These are phyloP conservation scores for Nissolia schottii DNA, from an alignment of 306 rosid genomes.

Conservation along the genomic window DNA sequence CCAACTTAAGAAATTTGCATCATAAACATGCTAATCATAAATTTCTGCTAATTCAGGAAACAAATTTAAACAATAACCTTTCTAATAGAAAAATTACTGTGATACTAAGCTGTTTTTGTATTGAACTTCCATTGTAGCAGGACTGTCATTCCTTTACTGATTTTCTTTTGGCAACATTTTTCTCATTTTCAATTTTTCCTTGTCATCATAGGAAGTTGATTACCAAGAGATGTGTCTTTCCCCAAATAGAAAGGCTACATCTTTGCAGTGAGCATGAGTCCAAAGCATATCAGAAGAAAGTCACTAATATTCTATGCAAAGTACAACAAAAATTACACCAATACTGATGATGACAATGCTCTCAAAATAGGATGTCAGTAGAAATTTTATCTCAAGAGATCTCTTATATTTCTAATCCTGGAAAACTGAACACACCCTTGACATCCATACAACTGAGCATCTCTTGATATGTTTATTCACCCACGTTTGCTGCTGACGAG, in stretches of 20 bases:
- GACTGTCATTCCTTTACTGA: not conserved
- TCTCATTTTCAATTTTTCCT: not conserved
- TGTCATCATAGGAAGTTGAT: not conserved
- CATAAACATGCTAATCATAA: not conserved
- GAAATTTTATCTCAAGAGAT: not conserved
- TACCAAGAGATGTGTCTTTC: not conserved
- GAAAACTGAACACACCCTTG: not conserved
- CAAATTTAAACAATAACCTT: not conserved
- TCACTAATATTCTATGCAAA: not conserved
- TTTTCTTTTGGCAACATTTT: not conserved
- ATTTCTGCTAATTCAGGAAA: not conserved
- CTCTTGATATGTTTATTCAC: not conserved
- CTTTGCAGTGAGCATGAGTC: not conserved
- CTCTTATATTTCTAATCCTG: not conserved
- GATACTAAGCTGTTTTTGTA: not conserved
- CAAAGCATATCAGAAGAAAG: not conserved
- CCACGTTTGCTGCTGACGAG: constrained; percentile 14
- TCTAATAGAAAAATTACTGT: not conserved
- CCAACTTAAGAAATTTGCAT: not conserved
- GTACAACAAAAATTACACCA: constrained; percentile 9
- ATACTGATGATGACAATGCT: not conserved
- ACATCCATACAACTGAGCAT: not conserved
- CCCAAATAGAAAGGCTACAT: not conserved
- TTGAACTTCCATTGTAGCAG: not conserved
- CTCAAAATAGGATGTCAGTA: constrained; percentile 14